Conservation (phyloP, 352 stramenopile genomes). For the Globisporangium paroecandrum region DNA sequence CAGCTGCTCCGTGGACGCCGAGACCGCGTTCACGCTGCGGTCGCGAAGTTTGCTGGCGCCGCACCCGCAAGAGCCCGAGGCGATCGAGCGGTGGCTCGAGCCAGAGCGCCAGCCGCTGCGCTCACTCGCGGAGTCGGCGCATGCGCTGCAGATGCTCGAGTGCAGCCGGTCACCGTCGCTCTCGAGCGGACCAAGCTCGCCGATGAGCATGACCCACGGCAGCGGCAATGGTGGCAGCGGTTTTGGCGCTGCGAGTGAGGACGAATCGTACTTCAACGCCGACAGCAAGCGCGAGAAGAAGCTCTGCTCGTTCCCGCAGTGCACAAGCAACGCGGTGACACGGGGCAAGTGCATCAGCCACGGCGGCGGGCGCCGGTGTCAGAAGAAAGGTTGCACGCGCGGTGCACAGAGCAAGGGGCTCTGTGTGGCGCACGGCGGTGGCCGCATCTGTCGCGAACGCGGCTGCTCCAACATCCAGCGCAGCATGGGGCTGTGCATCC, state of each 20-base stretch:
- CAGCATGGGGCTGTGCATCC: slow-evolving; percentile 79
- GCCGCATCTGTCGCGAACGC: slow-evolving; percentile 72
- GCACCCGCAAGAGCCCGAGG: slow-evolving; percentile 10
- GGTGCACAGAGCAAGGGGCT: slow-evolving; percentile 79
- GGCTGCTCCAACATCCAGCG: slow-evolving; percentile 86
- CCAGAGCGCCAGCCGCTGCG: slow-evolving; percentile 28
- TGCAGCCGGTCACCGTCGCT: slow-evolving; percentile 29
- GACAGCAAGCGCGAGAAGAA: slow-evolving; percentile 62
- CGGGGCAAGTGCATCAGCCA: slow-evolving; percentile 81
- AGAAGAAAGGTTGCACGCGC: slow-evolving; percentile 79
- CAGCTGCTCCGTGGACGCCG: slow-evolving; percentile 55
- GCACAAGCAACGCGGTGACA: slow-evolving; percentile 74
- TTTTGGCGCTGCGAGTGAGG: slow-evolving; percentile 13
- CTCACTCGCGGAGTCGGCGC: slow-evolving; percentile 59
- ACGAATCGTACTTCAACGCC: slow-evolving; percentile 7
- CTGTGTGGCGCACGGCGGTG: slow-evolving; percentile 80
- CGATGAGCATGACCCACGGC: slow-evolving; percentile 14
- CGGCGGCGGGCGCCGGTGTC: slow-evolving; percentile 73
- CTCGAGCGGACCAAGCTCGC: slow-evolving; percentile 4
- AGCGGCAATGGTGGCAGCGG: background rate
- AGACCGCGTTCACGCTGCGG: slow-evolving; percentile 28
- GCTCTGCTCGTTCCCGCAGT: slow-evolving; percentile 69
- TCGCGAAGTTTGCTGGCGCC: slow-evolving; percentile 21
- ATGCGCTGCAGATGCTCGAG: slow-evolving; percentile 51
- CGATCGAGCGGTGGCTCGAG: slow-evolving; percentile 17